phyloP scores from a whole-genome alignment of 768 basidiomycete species.

The Serpula lacrymans region DNA sequence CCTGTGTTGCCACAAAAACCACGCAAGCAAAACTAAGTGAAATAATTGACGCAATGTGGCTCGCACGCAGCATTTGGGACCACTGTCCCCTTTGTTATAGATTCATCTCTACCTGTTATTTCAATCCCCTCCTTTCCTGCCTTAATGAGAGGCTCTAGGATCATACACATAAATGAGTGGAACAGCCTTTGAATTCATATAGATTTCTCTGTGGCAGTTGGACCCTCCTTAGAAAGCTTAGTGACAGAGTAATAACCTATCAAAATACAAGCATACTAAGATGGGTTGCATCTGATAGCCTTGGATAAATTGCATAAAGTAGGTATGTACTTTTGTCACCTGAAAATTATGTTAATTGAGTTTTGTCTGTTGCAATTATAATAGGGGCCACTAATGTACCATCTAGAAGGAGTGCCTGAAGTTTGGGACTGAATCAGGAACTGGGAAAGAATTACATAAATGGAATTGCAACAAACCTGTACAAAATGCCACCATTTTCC shows the following conservation, averaged over 20 bases:
- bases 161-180: not conserved
- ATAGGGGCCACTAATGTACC: conserved; percentile 38
- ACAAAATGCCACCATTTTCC: conserved; percentile 15
- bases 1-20: too few relatives aligned
- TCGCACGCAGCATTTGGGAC: too few relatives aligned
- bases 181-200: not conserved
- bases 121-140: conserved; percentile 29
- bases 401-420: conserved; percentile 1
- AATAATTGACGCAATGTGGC: too few relatives aligned
- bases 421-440: too few relatives aligned
- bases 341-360: conserved; percentile 35
- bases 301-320: conserved; percentile 43
- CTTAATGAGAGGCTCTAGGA: conserved; percentile 28
- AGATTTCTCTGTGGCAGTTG: conserved; percentile 5
- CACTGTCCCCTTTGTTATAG: conserved; percentile 15
- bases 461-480: conserved; percentile 15
- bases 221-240: conserved; percentile 28
- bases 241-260: conserved; percentile 39
- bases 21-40: too few relatives aligned
- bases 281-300: conserved; percentile 33
- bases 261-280: conserved; percentile 28
- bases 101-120: conserved; percentile 36
- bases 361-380: conserved; percentile 47
- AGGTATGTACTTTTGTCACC: conserved; percentile 38
- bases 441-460: too few relatives aligned